Percentiles rank a stretch among this genome's conserved stretches.
These are phyloP conservation scores for Chenopodium suecicum DNA, from an alignment of 148 eudicot species.

Conservation along the genomic window DNA sequence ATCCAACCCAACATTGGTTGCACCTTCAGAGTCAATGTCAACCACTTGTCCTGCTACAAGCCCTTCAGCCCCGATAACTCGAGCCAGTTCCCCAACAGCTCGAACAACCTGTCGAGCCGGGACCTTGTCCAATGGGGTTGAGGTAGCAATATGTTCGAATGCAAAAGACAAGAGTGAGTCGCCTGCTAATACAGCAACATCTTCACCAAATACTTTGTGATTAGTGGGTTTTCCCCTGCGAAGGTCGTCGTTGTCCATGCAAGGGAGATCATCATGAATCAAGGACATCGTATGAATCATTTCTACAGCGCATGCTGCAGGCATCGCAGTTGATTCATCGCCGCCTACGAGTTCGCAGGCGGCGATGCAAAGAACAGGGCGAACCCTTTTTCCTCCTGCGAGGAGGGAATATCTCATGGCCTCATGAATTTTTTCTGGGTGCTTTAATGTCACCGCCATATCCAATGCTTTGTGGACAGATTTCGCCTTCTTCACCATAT, in stretches of 20 bases:
- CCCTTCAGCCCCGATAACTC: slow-evolving; percentile 55
- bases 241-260: slow-evolving; percentile 74
- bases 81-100: slow-evolving; percentile 49
- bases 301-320: slow-evolving; percentile 70
- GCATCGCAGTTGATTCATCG: slow-evolving; percentile 43
- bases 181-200: slow-evolving; percentile 63
- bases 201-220: slow-evolving; percentile 65
- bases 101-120: slow-evolving; percentile 35
- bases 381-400: slow-evolving; percentile 78
- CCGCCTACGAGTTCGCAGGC: slow-evolving; percentile 80
- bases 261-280: slow-evolving; percentile 70
- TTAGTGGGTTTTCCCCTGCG: slow-evolving; percentile 70
- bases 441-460: slow-evolving; percentile 36
- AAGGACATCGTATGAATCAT: slow-evolving; percentile 82
- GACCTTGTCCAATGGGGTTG: slow-evolving; percentile 31
- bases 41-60: slow-evolving; percentile 72
- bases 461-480: slow-evolving; percentile 50
- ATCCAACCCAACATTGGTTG: slow-evolving; percentile 39
- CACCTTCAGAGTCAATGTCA: slow-evolving; percentile 49
- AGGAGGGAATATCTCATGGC: slow-evolving; percentile 69
- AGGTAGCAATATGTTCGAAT: slow-evolving; percentile 49
- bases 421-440: slow-evolving; percentile 54
- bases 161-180: slow-evolving; percentile 60
- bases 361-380: slow-evolving; percentile 67
- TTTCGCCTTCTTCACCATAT: slow-evolving; percentile 44